Conservation (phyloP, 2,329 filamentous ascomycete species). For the Aureobasidium sp. region DNA sequence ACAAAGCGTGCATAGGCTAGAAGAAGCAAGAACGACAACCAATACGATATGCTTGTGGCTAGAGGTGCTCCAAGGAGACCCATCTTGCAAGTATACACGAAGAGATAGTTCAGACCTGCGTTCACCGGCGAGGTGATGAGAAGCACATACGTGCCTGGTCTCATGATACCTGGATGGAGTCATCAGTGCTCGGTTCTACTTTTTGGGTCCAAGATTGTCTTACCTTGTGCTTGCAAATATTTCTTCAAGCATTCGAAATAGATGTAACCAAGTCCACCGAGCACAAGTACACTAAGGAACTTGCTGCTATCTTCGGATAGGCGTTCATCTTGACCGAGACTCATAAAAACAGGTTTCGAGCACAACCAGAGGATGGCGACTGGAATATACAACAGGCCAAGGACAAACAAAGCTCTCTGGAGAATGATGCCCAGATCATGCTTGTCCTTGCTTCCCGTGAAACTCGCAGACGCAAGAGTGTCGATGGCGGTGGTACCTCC, state of each 20-base stretch:
- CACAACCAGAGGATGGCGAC: constrained; percentile 66
- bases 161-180: constrained; percentile 45
- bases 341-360: constrained; percentile 64
- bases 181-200: background rate
- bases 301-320: constrained; percentile 64
- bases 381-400: constrained; percentile 63
- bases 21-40: constrained; percentile 70
- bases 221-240: constrained; percentile 50
- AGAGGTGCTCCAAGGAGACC: constrained; percentile 72
- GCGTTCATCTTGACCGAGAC: constrained; percentile 67
- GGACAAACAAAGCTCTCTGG: constrained; percentile 64
- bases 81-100: constrained; percentile 62
- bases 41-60: constrained; percentile 78
- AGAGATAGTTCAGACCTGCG: constrained; percentile 52
- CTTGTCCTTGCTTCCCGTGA: constrained; percentile 71
- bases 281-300: constrained; percentile 66
- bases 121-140: constrained; percentile 53
- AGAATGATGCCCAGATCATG: constrained; percentile 70
- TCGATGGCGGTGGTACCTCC: constrained; percentile 81
- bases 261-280: constrained; percentile 75
- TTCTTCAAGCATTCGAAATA: constrained; percentile 73
- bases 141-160: constrained; percentile 54
- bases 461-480: constrained; percentile 72
- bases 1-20: constrained; percentile 65
- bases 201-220: background rate